Conservation (phyloP, 306 rosid species). For the Ormosia emarginata region DNA sequence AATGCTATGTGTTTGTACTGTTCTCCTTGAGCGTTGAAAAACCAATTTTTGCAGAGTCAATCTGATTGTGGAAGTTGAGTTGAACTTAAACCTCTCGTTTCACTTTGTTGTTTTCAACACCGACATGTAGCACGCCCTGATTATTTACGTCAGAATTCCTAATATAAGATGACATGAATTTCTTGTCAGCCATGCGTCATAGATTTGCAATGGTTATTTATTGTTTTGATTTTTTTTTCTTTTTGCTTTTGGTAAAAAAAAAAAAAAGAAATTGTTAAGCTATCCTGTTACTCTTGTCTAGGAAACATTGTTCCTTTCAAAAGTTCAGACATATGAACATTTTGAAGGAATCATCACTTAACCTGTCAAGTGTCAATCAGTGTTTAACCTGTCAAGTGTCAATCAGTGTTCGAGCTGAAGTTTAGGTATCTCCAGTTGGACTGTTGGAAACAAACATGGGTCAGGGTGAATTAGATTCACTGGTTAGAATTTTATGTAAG, state of each 20-base stretch:
- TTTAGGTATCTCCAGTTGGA: background rate
- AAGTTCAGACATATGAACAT: background rate
- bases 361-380: too few relatives aligned
- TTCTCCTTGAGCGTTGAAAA: background rate
- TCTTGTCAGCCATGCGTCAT: conserved; percentile 28
- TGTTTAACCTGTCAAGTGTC: too few relatives aligned
- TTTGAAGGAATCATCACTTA: too few relatives aligned
- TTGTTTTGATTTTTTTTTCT: background rate
- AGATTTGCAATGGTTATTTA: background rate
- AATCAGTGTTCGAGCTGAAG: too few relatives aligned
- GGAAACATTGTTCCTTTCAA: background rate
- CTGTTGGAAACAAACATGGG: background rate
- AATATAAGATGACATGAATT: background rate
- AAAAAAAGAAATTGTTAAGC: background rate
- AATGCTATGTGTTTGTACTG: background rate
- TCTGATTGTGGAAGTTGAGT: background rate
- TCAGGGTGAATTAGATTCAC: background rate
- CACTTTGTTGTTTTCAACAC: background rate
- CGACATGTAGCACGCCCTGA: background rate
- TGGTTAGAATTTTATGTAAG: background rate
- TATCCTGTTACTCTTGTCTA: background rate
- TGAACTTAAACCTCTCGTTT: background rate
- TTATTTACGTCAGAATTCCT: background rate
- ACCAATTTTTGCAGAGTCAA: background rate
- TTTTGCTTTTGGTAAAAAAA: background rate